These are phyloP conservation scores for Fraxinus velutina DNA, from an alignment of 305 asterid species.

Conservation along the genomic window DNA sequence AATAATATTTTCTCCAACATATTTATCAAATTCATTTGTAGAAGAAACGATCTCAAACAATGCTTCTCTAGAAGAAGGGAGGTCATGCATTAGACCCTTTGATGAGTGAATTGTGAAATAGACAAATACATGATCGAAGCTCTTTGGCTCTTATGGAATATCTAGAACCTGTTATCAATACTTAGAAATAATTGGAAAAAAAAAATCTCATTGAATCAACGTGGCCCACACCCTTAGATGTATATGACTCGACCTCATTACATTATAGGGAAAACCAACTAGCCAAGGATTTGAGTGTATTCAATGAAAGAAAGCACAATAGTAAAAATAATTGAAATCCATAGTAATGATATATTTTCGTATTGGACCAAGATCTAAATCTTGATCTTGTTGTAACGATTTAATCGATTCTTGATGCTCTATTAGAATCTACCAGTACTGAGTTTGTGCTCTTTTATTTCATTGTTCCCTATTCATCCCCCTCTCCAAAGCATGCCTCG, in stretches of 20 bases:
- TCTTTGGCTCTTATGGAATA: background rate
- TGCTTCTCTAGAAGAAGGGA: background rate
- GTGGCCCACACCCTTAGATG: background rate
- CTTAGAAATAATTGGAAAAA: too few species aligned
- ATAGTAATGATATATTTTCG: too few species aligned
- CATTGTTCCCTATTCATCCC: too few species aligned
- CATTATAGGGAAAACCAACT: background rate
- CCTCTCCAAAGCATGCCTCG: too few species aligned
- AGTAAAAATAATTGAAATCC: background rate
- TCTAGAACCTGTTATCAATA: background rate
- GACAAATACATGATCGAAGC: background rate
- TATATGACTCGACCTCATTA: too few species aligned
- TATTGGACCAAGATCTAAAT: too few species aligned
- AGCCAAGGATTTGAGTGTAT: background rate
- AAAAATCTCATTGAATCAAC: background rate
- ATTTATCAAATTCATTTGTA: background rate
- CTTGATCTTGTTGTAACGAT: too few species aligned
- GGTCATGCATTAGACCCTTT: background rate
- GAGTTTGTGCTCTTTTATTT: too few species aligned
- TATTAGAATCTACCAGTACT: too few species aligned
- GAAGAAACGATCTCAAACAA: background rate
- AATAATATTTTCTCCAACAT: too few species aligned
- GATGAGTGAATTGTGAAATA: background rate
- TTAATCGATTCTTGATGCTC: too few species aligned
- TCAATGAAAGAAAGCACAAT: background rate